Base-by-base conservation (phyloP, 371 early-diverging fungal species). In the Mucor saturninus region DNA sequence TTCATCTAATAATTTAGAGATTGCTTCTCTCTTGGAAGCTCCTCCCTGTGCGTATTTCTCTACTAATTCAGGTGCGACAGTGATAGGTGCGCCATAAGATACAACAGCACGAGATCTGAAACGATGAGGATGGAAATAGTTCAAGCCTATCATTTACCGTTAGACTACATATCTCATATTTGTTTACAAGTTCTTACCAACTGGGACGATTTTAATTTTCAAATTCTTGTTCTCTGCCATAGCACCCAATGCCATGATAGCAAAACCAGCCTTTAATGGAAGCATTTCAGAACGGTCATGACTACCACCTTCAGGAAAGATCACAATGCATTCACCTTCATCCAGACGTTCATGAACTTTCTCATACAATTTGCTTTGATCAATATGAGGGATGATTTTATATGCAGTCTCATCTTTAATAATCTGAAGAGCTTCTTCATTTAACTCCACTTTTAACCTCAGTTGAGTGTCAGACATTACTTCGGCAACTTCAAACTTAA, bases 251-350 rank as follows among this genome's bases (percentile, higher is more conserved):
- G 95, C 94, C 94, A 94, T 94, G 40, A 89, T 79, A 29, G 88
- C 79, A 58, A 86, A 87, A 2, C 90, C 90, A 54, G 86, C 86
- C 75, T 95, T 95, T 48, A 95, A 76, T 37, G 96, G 96, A 49
- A 95, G 80, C 86, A 95, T 84, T 60, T 94, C 89, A 30, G 92
- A 74, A 52, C 92, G 84, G 73, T 95, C 96, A 76, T 95, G 96
- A 62, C 88, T 88, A 9, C 95, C 95, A 31, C 95, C 95, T 68
- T 95, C 96, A 13, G 96, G 96, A 74, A 95, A 95, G 39, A 95
- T 94, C 2, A 93, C 94, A 32, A 95, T 81, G 62, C 86, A 87
- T 26, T 81, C 86, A 46, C 84, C 83, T 31, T 74, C 64, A 35
- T 81, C 77, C 29, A 95, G 71, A 10, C 89, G 79, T 30, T 83